Conservation (phyloP, 768 basidiomycete genomes). For the Chalciporus chontae region DNA sequence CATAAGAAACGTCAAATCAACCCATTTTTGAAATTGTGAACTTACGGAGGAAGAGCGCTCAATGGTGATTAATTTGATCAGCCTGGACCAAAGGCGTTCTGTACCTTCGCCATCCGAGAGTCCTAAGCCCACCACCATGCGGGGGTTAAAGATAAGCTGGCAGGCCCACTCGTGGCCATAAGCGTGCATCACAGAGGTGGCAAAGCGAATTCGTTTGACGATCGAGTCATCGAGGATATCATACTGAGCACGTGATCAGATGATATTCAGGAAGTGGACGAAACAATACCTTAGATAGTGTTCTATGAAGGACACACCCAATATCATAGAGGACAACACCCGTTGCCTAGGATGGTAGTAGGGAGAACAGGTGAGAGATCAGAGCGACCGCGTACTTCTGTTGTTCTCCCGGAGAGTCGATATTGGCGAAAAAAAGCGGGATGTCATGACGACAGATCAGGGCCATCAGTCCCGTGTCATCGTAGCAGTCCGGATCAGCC, state of each 20-base stretch:
- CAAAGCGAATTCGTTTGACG: slow-evolving; percentile 13
- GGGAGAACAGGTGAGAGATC: slow-evolving; percentile 25
- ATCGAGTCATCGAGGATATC: not conserved
- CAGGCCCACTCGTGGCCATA: slow-evolving; percentile 37
- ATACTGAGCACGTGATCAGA: too few species aligned
- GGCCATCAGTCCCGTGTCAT: slow-evolving; percentile 35
- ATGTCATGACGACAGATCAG: slow-evolving; percentile 40
- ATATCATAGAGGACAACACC: slow-evolving; percentile 31
- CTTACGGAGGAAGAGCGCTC: slow-evolving; percentile 31
- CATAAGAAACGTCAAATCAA: not conserved
- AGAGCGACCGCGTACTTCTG: slow-evolving; percentile 36
- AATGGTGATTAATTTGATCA: slow-evolving; percentile 34
- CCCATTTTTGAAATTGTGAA: not conserved
- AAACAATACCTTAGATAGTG: too few species aligned
- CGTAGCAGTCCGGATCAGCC: slow-evolving; percentile 19
- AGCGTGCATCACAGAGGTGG: slow-evolving; percentile 36
- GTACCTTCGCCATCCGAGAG: slow-evolving; percentile 17
- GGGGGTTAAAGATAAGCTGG: not conserved
- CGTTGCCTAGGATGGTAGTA: slow-evolving; percentile 32
- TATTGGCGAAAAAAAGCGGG: slow-evolving; percentile 18
- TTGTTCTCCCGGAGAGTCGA: not conserved
- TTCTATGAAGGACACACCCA: slow-evolving; percentile 31
- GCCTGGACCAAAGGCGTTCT: slow-evolving; percentile 30
- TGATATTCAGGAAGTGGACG: too few species aligned
- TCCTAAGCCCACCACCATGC: slow-evolving; percentile 11